Conservation (phyloP, 768 basidiomycete genomes). For the Hericium coralloides region DNA sequence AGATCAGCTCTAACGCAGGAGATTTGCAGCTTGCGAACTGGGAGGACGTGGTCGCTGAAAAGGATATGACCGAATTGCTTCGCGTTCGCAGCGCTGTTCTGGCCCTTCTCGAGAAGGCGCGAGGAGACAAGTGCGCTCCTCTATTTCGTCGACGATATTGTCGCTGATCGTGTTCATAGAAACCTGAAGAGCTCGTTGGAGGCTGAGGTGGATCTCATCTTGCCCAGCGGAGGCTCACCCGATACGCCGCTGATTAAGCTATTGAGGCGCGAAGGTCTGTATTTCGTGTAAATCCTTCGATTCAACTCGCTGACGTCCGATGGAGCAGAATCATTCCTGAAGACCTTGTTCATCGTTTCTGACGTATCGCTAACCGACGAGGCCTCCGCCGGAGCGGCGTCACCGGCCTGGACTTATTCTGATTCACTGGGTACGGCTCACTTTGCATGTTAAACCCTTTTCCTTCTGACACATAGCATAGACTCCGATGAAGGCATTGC, state of each 20-base stretch:
- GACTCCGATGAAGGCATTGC: constrained; percentile 23
- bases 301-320: background rate
- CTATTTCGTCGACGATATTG: background rate
- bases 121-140: constrained; percentile 55
- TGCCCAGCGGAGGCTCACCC: constrained; percentile 30
- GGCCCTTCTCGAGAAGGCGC: constrained; percentile 65
- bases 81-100: constrained; percentile 52
- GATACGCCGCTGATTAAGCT: constrained; percentile 25
- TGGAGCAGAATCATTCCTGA: constrained; percentile 51
- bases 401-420: constrained; percentile 42
- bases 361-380: constrained; percentile 46
- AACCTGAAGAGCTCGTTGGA: constrained; percentile 69
- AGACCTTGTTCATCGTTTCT: constrained; percentile 77
- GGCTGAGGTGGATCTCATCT: constrained; percentile 58
- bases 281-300: background rate
- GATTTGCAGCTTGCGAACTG: constrained; percentile 44
- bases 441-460: background rate
- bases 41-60: constrained; percentile 46
- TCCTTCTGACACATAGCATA: constrained; percentile 2
- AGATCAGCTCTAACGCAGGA: background rate
- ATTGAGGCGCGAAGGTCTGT: constrained; percentile 35
- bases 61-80: constrained; percentile 58
- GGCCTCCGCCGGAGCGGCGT: constrained; percentile 28
- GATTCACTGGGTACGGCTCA: constrained; percentile 33
- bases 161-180: constrained; percentile 27